Evolutionary conservation across 306 rosid species (phyloP).

Genomic region (Phaseolus lunatus): DNA sequence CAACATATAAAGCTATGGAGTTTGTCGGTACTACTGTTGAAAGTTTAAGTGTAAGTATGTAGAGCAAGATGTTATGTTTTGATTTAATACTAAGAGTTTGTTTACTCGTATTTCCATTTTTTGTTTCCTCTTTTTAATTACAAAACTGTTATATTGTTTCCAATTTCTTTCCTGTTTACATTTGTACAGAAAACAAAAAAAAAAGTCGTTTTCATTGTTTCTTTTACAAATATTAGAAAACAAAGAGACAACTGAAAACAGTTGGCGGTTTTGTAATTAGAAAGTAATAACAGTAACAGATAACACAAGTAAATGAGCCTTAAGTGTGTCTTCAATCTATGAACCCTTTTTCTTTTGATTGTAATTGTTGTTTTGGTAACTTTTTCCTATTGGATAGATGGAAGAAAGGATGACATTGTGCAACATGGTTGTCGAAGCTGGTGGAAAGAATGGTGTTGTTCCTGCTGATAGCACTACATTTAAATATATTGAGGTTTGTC

Average conservation of each 20-base stretch:
- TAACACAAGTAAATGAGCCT: background rate
- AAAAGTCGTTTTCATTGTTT: background rate
- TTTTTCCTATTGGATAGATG: slow-evolving; percentile 64
- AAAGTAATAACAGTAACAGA: background rate
- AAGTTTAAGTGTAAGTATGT: slow-evolving; percentile 69
- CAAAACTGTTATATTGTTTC: no score
- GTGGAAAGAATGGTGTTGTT: slow-evolving; percentile 88
- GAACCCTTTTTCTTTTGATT: slow-evolving; percentile 4
- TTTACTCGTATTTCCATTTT: background rate
- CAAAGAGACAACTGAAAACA: background rate
- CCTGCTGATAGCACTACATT: slow-evolving; percentile 87
- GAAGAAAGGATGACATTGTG: slow-evolving; percentile 95
- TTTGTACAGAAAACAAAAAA: background rate
- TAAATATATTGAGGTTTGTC: slow-evolving; percentile 88
- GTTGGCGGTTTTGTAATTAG: background rate
- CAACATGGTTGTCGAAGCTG: slow-evolving; percentile 97
- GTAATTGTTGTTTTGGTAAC: slow-evolving; percentile 40
- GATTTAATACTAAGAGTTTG: background rate
- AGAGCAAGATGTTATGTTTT: slow-evolving; percentile 17
- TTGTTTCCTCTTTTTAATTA: no score
- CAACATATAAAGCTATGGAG: slow-evolving; percentile 94
- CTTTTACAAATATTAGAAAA: background rate
- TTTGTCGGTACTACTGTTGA: slow-evolving; percentile 91
- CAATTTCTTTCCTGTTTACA: background rate
- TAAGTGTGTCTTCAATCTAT: slow-evolving; percentile 22